phyloP scores from a whole-genome alignment of 371 early-diverging fungal species.

The Mortierella sp. region DNA sequence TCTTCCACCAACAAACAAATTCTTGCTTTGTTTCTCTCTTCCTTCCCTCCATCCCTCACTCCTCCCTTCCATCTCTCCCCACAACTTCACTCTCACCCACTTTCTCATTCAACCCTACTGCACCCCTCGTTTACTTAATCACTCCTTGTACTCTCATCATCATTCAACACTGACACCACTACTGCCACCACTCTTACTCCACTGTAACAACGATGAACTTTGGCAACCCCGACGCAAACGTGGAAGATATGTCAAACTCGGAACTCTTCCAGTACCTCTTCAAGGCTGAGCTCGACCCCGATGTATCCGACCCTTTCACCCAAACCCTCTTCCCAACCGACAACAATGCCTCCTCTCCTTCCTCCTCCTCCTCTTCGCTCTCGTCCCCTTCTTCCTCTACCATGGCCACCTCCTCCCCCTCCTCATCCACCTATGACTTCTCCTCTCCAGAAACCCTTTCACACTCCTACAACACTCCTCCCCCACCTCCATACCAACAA shows the following conservation, averaged over 20 bases:
- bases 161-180: neutral
- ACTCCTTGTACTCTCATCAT: neutral
- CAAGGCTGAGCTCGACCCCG: conserved; percentile 24
- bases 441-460: conserved; percentile 15
- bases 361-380: neutral
- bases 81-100: neutral
- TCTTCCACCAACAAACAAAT: neutral
- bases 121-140: neutral
- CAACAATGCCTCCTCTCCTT: neutral
- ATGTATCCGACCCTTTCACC: conserved; percentile 2
- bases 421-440: conserved; percentile 10
- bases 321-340: neutral
- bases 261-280: conserved; percentile 33
- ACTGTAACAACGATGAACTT: conserved; percentile 16
- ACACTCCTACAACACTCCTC: conserved; percentile 20
- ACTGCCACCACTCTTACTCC: no score
- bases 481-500: conserved; percentile 1
- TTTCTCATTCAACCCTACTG: neutral
- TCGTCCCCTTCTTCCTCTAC: conserved; percentile 4
- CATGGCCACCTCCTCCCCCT: conserved; percentile 14
- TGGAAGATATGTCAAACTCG: conserved; percentile 24
- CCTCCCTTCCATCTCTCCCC: neutral
- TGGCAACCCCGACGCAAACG: neutral
- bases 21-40: conserved; percentile 6
- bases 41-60: no score